These are phyloP conservation scores for Singerocomus inundabilis DNA, from an alignment of 1,284 basidiomycete species.

Conservation along the genomic window DNA sequence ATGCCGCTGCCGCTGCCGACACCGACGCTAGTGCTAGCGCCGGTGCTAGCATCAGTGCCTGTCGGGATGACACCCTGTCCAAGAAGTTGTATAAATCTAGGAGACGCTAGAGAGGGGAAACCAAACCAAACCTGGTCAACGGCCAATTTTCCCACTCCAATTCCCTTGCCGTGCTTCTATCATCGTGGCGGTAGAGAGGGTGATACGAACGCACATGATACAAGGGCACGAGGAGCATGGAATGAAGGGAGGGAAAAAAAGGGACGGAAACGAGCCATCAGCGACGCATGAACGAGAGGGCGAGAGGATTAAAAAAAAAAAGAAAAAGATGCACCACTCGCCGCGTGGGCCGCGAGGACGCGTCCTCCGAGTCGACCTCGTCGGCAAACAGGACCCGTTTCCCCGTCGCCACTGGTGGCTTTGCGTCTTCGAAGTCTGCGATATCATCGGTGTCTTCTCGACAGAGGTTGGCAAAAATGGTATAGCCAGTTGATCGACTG, in stretches of 20 bases:
- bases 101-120: no score
- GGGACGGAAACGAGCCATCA: neutral
- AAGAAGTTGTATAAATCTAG: no score
- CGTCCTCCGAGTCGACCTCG: constrained; percentile 23
- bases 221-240: neutral
- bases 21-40: neutral
- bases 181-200: neutral
- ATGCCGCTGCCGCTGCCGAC: no score
- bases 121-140: constrained; percentile 29
- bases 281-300: neutral
- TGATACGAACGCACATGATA: no score
- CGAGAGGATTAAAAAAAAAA: no score
- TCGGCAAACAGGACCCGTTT: constrained; percentile 29
- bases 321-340: constrained; percentile 24
- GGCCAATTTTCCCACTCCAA: constrained; percentile 12
- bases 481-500: constrained; percentile 22
- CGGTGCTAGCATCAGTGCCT: constrained; percentile 7
- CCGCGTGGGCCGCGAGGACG: constrained; percentile 26
- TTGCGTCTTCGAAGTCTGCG: constrained; percentile 24
- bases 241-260: neutral
- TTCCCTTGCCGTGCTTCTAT: constrained; percentile 27
- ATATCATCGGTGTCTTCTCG: constrained; percentile 32
- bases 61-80: constrained; percentile 4
- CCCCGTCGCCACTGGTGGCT: constrained; percentile 15
- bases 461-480: constrained; percentile 27